phyloP scores from a whole-genome alignment of 1,284 basidiomycete species.

The Malassezia yamatoensis region DNA sequence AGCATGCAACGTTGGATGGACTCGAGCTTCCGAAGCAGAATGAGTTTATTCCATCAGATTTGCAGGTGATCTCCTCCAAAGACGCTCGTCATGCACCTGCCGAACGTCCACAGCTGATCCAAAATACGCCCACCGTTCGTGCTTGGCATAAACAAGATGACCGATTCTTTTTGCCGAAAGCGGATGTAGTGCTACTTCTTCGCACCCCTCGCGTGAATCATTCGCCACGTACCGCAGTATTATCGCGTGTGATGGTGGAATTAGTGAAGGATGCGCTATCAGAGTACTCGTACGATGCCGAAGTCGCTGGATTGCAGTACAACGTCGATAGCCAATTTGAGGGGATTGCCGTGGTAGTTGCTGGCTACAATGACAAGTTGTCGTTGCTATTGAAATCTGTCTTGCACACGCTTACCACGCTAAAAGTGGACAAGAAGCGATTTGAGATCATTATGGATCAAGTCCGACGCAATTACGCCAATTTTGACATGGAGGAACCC shows the following conservation, averaged over 20 bases:
- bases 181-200: slow-evolving; percentile 41
- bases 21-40: slow-evolving; percentile 41
- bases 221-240: slow-evolving; percentile 48
- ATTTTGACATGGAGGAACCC: slow-evolving; percentile 76
- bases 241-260: slow-evolving; percentile 63
- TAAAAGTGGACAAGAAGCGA: slow-evolving; percentile 63
- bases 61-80: slow-evolving; percentile 26
- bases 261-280: slow-evolving; percentile 78
- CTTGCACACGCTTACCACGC: slow-evolving; percentile 61
- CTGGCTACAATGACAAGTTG: slow-evolving; percentile 92
- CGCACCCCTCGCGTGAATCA: slow-evolving; percentile 47
- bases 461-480: slow-evolving; percentile 52
- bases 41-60: slow-evolving; percentile 40
- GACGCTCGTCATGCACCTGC: slow-evolving; percentile 23
- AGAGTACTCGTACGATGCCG: slow-evolving; percentile 86
- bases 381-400: slow-evolving; percentile 66
- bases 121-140: slow-evolving; percentile 30
- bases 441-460: slow-evolving; percentile 77
- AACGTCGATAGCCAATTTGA: slow-evolving; percentile 60
- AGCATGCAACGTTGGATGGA: slow-evolving; percentile 24
- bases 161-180: slow-evolving; percentile 46
- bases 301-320: slow-evolving; percentile 78
- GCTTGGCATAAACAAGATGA: slow-evolving; percentile 48
- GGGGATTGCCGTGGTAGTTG: slow-evolving; percentile 62
- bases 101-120: slow-evolving; percentile 35